Evolutionary conservation across 257 asterid genomes (phyloP).

Genomic region (Coffea eugenioides): DNA sequence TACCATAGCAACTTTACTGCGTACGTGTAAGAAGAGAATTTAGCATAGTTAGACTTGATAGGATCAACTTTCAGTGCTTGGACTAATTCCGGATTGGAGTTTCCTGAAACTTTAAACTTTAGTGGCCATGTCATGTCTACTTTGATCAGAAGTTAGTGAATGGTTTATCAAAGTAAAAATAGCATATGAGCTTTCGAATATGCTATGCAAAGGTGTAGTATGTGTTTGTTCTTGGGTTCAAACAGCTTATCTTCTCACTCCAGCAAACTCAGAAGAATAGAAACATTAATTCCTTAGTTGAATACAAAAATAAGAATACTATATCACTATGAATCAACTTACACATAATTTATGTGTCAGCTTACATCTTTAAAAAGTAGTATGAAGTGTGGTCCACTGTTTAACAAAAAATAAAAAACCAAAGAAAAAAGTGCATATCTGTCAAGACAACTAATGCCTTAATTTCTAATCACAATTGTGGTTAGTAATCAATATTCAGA

Average conservation of each 20-base stretch:
- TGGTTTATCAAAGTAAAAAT: too few relatives aligned
- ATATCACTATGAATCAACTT: neutral
- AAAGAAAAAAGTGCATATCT: conserved; percentile 5
- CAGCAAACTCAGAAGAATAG: neutral
- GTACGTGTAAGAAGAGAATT: too few relatives aligned
- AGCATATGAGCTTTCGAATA: neutral
- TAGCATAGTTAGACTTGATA: too few relatives aligned
- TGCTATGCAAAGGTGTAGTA: neutral
- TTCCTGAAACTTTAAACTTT: too few relatives aligned
- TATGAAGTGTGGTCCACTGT: neutral
- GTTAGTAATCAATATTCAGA: conserved; percentile 12
- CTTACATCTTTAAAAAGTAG: conserved; percentile 8
- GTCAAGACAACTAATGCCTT: conserved; percentile 18
- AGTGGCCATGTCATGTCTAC: too few relatives aligned
- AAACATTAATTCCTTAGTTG: neutral
- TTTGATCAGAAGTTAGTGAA: too few relatives aligned
- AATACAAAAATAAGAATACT: neutral
- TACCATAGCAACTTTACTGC: too few relatives aligned
- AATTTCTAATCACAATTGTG: conserved; percentile 16
- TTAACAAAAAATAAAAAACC: conserved; percentile 1
- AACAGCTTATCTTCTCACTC: neutral
- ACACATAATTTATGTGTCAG: conserved; percentile 15
- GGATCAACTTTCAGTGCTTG: too few relatives aligned
- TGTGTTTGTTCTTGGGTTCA: neutral
- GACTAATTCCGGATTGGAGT: too few relatives aligned